Evolutionary conservation across 176 grass and related monocot species (phyloP).

Genomic region (Oryza brachyantha): DNA sequence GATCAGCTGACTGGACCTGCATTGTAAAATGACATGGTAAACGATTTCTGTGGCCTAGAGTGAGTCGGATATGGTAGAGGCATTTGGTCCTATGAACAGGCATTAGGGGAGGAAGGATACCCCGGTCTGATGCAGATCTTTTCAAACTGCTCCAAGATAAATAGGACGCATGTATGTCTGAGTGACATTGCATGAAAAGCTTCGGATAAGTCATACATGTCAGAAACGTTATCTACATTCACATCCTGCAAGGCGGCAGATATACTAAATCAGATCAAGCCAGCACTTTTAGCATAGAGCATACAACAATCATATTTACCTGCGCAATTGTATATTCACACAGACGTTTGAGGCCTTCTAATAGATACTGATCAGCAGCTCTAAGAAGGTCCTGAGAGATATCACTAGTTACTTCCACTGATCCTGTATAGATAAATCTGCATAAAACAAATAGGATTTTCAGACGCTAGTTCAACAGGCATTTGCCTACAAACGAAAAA

Average conservation of each 20-base stretch:
- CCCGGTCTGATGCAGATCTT: conserved; percentile 76
- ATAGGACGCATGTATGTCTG: conserved; percentile 93
- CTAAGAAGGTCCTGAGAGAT: conserved; percentile 94
- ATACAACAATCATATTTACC: conserved; percentile 43
- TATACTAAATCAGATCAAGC: conserved; percentile 33
- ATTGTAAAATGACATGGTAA: conserved; percentile 7
- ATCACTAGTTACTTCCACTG: conserved; percentile 72
- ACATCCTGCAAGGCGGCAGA: conserved; percentile 81
- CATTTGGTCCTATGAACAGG: neutral
- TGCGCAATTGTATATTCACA: conserved; percentile 96
- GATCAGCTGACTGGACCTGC: conserved; percentile 71
- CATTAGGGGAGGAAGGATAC: conserved; percentile 29
- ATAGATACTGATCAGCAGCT: conserved; percentile 94
- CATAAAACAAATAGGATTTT: conserved; percentile 35
- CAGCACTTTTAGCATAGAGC: conserved; percentile 15
- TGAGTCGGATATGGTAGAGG: neutral
- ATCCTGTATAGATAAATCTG: conserved; percentile 99
- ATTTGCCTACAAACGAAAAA: neutral
- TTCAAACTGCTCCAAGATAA: conserved; percentile 92
- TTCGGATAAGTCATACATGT: conserved; percentile 97
- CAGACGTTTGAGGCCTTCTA: conserved; percentile 96
- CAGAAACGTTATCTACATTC: conserved; percentile 80
- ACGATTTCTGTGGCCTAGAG: neutral
- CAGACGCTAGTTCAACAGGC: conserved; percentile 13
- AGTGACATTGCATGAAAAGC: conserved; percentile 92